Conservation (phyloP, 768 basidiomycete genomes). For the Albatrellus ellisii region DNA sequence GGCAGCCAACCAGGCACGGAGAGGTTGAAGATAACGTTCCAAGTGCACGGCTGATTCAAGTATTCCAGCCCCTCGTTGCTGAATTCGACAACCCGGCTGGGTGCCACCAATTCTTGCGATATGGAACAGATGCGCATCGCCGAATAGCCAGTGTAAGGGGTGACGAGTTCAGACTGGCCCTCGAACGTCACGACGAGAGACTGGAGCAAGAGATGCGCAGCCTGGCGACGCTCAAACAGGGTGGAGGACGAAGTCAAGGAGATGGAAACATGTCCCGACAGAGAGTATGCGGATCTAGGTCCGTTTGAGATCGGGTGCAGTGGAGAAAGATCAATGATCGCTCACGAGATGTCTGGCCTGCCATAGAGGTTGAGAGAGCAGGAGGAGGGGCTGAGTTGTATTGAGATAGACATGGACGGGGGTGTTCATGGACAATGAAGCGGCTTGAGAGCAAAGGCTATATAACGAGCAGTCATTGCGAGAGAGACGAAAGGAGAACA, state of each 20-base stretch:
- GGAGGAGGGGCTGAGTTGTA: conserved; percentile 49
- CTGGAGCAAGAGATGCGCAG: conserved; percentile 42
- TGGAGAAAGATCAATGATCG: conserved; percentile 3
- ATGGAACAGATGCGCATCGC: conserved; percentile 55
- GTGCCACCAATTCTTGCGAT: conserved; percentile 48
- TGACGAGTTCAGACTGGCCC: conserved; percentile 69
- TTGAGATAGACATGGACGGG: conserved; percentile 56
- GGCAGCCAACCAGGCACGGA: conserved; percentile 90
- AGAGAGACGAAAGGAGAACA: conserved; percentile 4
- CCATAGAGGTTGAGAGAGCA: conserved; percentile 58
- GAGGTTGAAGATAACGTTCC: conserved; percentile 74
- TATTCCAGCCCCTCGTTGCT: conserved; percentile 54
- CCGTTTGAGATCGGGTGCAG: conserved; percentile 1
- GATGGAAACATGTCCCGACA: conserved; percentile 70
- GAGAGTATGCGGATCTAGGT: conserved; percentile 72
- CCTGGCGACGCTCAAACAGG: conserved; percentile 39
- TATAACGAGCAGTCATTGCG: background rate
- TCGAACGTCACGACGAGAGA: conserved; percentile 73
- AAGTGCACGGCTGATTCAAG: conserved; percentile 39
- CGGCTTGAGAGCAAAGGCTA: background rate
- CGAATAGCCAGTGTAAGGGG: conserved; percentile 51
- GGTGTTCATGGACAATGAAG: background rate
- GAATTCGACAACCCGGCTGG: conserved; percentile 42
- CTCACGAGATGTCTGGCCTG: conserved; percentile 51
- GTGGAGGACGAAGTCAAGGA: conserved; percentile 44